Percentiles rank a stretch among this genome's conserved stretches.
Conservation (phyloP, 768 basidiomycete species). For the Mycena capillaripes region DNA sequence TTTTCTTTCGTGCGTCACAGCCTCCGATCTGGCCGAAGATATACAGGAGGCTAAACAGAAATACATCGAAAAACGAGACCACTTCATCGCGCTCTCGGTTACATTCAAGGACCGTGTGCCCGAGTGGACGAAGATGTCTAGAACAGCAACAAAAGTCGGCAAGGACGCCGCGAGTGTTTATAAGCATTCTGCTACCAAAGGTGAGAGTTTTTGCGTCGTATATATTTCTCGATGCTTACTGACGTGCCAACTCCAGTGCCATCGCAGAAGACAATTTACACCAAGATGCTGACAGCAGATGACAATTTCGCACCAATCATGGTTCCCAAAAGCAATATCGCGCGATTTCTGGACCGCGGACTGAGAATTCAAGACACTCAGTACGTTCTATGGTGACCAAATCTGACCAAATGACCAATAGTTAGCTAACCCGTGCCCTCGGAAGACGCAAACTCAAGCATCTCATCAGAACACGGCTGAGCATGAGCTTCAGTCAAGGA, state of each 20-base stretch:
- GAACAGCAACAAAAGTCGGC: not conserved
- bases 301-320: not conserved
- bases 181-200: not conserved
- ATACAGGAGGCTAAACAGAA: not conserved
- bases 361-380: constrained; percentile 7
- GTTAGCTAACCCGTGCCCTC: not conserved
- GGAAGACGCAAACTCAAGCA: not conserved
- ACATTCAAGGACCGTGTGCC: not conserved
- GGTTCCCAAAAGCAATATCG: constrained; percentile 2
- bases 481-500: not conserved
- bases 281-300: not conserved
- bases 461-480: not conserved
- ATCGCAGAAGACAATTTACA: not conserved
- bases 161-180: constrained; percentile 13
- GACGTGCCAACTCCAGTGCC: not conserved
- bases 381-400: too few relatives aligned
- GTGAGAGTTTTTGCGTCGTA: not conserved
- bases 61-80: constrained; percentile 9
- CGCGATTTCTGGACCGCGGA: not conserved
- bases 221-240: too few relatives aligned
- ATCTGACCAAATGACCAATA: too few relatives aligned
- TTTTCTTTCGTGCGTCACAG: too few relatives aligned
- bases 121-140: not conserved
- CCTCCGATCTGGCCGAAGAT: not conserved
- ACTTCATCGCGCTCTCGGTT: not conserved